Percentiles rank a stretch among this genome's conserved stretches.
Evolutionary conservation across 768 basidiomycete species (phyloP).

Genomic region (Cantharellus anzutake): DNA sequence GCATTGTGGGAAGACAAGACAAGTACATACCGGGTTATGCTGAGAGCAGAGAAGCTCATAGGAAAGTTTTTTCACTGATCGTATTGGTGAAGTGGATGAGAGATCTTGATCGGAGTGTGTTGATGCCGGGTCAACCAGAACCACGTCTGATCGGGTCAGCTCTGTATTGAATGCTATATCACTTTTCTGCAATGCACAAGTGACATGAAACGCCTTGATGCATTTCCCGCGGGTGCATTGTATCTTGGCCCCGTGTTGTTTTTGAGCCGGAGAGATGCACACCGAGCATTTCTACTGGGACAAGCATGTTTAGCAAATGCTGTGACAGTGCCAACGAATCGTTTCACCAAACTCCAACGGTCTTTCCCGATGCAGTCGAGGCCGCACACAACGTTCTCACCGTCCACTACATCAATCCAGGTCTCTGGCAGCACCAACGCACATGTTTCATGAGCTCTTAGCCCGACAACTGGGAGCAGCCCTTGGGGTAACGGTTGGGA

Average conservation of each 20-base stretch:
- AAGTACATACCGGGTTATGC: conserved; percentile 68
- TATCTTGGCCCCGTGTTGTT: conserved; percentile 23
- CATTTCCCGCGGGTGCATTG: conserved; percentile 95
- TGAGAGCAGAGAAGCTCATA: conserved; percentile 58
- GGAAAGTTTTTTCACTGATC: conserved; percentile 52
- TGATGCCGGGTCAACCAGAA: conserved; percentile 31
- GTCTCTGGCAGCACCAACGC: conserved; percentile 77
- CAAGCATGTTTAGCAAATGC: background rate
- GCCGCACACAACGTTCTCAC: conserved; percentile 39
- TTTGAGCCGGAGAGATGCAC: conserved; percentile 33
- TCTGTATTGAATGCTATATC: conserved; percentile 38
- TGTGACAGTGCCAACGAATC: background rate
- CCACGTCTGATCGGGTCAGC: conserved; percentile 67
- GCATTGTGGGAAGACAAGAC: conserved; percentile 20
- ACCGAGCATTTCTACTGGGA: conserved; percentile 64
- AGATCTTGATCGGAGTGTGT: background rate
- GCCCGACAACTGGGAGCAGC: conserved; percentile 12
- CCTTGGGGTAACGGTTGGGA: too few relatives aligned
- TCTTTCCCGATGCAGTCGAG: conserved; percentile 79
- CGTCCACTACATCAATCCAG: conserved; percentile 60
- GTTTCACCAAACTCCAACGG: conserved; percentile 75
- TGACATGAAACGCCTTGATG: conserved; percentile 81
- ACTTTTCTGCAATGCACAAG: conserved; percentile 41
- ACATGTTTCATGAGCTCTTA: conserved; percentile 69
- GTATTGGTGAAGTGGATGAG: conserved; percentile 20